Base-by-base conservation (phyloP, 73 alveolate genomes). In the Symbiodinium natans region DNA sequence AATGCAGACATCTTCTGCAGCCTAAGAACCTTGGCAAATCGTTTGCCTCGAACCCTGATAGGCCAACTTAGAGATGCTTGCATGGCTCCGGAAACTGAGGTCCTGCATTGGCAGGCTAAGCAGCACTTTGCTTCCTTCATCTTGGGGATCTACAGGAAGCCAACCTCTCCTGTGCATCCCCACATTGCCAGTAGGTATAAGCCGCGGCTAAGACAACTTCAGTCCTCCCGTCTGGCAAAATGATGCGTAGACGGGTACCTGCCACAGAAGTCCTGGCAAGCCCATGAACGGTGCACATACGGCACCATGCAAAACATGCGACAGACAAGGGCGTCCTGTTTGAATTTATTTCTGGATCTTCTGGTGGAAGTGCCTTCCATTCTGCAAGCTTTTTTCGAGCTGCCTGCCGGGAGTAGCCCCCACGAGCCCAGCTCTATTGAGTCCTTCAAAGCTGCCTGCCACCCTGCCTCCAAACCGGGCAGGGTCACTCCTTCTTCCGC, bases 171-270 rank as follows among this genome's bases (percentile, higher is more conserved):
- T 88, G 85, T 8, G 48, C 27, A 29, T 63, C 7, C 80, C 11
- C 80, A 17, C 80, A 63, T 10, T 63, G 80, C 80, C n/a, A n/a
- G n/a, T n/a, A n/a, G n/a, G n/a, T n/a, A n/a, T n/a, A n/a, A n/a
- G n/a, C n/a, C n/a, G n/a, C n/a, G n/a, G n/a, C n/a, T n/a, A n/a
- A n/a, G n/a, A n/a, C n/a, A 25, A 3, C 77, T 27, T 23, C 41
- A 2, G 92, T 27, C 94, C 94, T 87, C 23, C 94, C 94, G 29
- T 87, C 94, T 19, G 94, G 94, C 83, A 87, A 43, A 23, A 87
- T 40, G 84, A 87, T 87, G n/a, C 94, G 94, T 68, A 87, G 68
- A 29, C 38, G 93, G 54, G 15, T 27, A 9, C 75, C 15, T 17
- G 34, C 41, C 15, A 38, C 11, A 29, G 46, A 27, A 9, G 90